Evolutionary conservation across 1,139 yeast species (phyloP).

Genomic region (Cylindricascospora bacillispora): DNA sequence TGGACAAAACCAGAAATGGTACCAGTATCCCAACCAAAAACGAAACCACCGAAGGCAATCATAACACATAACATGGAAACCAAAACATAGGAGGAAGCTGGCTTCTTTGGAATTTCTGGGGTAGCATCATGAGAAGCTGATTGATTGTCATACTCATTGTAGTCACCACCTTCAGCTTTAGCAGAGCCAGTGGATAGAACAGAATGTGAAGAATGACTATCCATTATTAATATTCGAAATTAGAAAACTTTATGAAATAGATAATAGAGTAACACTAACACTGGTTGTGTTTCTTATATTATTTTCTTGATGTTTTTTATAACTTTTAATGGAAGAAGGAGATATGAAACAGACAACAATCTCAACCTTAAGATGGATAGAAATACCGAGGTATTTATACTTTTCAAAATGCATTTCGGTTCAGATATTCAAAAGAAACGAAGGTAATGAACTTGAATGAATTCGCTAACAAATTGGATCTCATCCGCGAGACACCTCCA

Average conservation of each 20-base stretch:
- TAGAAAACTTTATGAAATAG: not conserved
- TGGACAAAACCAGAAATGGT: conserved; percentile 65
- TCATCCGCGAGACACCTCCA: too few species aligned
- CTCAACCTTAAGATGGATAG: not conserved
- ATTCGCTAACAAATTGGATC: too few species aligned
- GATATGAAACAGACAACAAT: too few species aligned
- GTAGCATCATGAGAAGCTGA: not conserved
- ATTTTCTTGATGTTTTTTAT: not conserved
- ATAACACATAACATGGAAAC: conserved; percentile 30
- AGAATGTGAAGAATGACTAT: not conserved
- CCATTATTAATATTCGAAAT: not conserved
- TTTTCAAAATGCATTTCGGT: not conserved
- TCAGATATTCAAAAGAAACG: too few species aligned
- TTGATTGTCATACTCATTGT: not conserved
- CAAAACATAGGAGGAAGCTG: conserved; percentile 28
- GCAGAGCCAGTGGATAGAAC: not conserved
- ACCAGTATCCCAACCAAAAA: conserved; percentile 68
- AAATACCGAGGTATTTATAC: not conserved
- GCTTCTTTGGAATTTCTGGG: conserved; percentile 27
- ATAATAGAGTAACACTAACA: not conserved
- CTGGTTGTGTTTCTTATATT: not conserved
- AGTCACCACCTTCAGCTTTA: not conserved
- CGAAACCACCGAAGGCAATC: conserved; percentile 56
- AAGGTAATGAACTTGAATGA: too few species aligned
- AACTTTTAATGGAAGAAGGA: not conserved